phyloP scores from a whole-genome alignment of 768 basidiomycete genomes.

The Suillus clintonianus region DNA sequence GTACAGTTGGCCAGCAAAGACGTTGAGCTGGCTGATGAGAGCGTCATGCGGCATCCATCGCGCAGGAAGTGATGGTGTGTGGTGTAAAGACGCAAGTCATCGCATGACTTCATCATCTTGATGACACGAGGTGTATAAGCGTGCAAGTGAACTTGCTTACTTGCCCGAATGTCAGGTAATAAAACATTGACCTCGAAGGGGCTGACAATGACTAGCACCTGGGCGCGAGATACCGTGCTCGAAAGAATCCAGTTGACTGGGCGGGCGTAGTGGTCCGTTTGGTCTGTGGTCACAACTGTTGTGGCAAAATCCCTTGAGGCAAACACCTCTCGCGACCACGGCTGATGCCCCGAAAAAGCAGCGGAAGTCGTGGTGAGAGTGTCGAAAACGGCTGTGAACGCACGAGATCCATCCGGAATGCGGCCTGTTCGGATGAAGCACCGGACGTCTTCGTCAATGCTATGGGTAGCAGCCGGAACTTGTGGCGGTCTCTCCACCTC shows the following conservation, averaged over 20 bases:
- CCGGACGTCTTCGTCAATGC: conserved; percentile 25
- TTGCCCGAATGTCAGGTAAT: conserved; percentile 37
- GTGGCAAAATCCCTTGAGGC: conserved; percentile 17
- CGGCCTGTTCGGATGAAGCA: conserved; percentile 31
- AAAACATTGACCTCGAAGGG: conserved; percentile 40
- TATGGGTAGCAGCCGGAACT: conserved; percentile 27
- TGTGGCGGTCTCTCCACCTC: conserved; percentile 38
- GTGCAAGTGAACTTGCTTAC: conserved; percentile 39
- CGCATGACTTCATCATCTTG: conserved; percentile 35
- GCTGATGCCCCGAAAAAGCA: conserved; percentile 14
- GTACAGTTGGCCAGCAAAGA: conserved; percentile 50
- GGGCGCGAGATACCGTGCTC: conserved; percentile 31
- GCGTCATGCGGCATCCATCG: conserved; percentile 14
- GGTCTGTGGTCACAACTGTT: conserved; percentile 7
- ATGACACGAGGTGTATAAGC: conserved; percentile 41
- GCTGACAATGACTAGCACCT: conserved; percentile 39
- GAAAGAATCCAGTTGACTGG: conserved; percentile 47
- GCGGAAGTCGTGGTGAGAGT: conserved; percentile 12
- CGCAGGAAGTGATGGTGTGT: conserved; percentile 23
- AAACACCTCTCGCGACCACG: conserved; percentile 19
- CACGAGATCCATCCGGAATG: conserved; percentile 12
- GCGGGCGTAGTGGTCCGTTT: conserved; percentile 34
- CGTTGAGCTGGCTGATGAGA: conserved; percentile 37
- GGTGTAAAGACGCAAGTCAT: conserved; percentile 28
- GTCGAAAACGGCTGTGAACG: conserved; percentile 21